Base-by-base conservation (phyloP, 805 yeast genomes). In the Blastobotrys robertii region DNA sequence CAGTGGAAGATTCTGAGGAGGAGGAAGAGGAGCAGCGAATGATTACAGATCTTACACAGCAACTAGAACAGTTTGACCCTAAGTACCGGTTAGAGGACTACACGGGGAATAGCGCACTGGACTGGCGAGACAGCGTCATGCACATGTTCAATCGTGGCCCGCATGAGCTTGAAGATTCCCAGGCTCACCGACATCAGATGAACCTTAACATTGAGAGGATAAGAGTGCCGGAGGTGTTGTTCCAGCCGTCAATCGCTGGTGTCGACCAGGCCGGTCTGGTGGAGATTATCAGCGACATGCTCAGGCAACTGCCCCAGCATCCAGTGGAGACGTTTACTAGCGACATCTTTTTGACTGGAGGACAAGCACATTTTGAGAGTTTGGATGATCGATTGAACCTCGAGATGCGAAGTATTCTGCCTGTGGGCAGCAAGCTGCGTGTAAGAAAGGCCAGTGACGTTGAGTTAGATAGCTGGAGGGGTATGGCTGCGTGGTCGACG, bases 231-330 rank as follows among this genome's bases (percentile, higher is more conserved):
- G 99, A 92, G 62, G 80, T 88, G 2, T 58, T 87, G 38, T 87
- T 92, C 62, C 92, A 90, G 59, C 98, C 99, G 5, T 74, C 81
- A 7, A 86, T 92, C 48, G 95, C 94, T 0, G 98, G 98, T 15
- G 68, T 87, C 15, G 98, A 92, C 61, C 97, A 88, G 64, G 95
- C 97, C 0, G 97, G 97, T 22, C 70, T 92, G n/a, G 58, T 74
- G 16, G 97, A 92, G 61, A 64, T 87, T 34, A 70, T 79, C 43
- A 81, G 79, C 50, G 82, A 79, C 45, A 56, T 88, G 4, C 56
- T 74, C 34, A 72, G 77, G 38, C 71, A 87, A 53, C 67, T 79
- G 15, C n/a, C 39, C 10, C 38, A 35, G 35, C 44, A 34, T 41
- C 76, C 76, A 25, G 65, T 73, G 1, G 83, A 79, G 4, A 65